A percentile compares a stretch with the other conserved stretches of the same genome.
phyloP scores from a whole-genome alignment of 2,329 filamentous ascomycete species.

The Aspergillus glaucus region DNA sequence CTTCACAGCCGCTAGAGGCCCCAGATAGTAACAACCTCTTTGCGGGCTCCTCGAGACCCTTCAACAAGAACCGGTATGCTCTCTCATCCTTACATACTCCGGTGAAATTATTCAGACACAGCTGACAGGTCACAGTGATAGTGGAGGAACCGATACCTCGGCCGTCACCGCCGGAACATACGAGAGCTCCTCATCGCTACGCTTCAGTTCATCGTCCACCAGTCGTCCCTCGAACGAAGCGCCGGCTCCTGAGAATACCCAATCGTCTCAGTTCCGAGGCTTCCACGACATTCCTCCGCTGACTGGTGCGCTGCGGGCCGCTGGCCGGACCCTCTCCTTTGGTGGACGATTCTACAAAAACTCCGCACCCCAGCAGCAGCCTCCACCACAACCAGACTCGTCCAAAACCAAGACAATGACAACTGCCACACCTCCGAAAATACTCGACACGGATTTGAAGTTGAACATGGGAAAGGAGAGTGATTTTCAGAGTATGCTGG shows the following conservation, averaged over 20 bases:
- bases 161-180: conserved; percentile 40
- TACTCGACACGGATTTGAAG: conserved; percentile 41
- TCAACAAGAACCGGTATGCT: conserved; percentile 33
- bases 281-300: conserved; percentile 38
- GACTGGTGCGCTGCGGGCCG: conserved; percentile 39
- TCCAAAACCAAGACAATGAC: conserved; percentile 46
- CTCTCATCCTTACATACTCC: conserved; percentile 2
- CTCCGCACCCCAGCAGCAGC: conserved; percentile 13
- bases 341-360: conserved; percentile 37
- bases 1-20: conserved; percentile 30
- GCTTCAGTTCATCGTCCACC: conserved; percentile 51
- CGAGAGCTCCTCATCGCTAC: conserved; percentile 44
- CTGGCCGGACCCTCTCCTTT: conserved; percentile 50
- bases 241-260: conserved; percentile 33
- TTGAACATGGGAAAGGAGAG: conserved; percentile 37
- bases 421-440: conserved; percentile 46
- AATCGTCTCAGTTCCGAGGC: conserved; percentile 31
- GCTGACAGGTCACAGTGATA: conserved; percentile 36
- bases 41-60: conserved; percentile 25
- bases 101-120: conserved; percentile 10
- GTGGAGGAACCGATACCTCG: conserved; percentile 45
- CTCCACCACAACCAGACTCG: conserved; percentile 13
- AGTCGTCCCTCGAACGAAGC: conserved; percentile 50
- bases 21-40: conserved; percentile 32
- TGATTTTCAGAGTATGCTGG: conserved; percentile 50